phyloP scores from a whole-genome alignment of 2,329 filamentous ascomycete species.

The Trichoderma lentiforme region DNA sequence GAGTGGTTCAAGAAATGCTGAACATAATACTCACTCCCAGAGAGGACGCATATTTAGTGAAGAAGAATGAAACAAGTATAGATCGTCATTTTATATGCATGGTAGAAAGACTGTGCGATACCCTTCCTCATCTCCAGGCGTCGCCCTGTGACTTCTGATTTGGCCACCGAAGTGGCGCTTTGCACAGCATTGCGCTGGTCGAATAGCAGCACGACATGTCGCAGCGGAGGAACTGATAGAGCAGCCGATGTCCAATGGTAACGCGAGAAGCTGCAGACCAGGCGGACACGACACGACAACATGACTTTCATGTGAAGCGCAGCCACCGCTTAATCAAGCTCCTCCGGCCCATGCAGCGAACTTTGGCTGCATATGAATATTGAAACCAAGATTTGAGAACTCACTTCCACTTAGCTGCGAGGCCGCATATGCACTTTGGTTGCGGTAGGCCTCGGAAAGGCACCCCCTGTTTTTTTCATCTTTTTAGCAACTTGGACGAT shows the following conservation, averaged over 20 bases:
- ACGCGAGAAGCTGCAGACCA: not conserved
- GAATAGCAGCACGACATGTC: slow-evolving; percentile 17
- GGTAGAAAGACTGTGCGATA: not conserved
- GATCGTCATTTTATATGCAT: slow-evolving; percentile 15
- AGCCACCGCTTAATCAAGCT: slow-evolving; percentile 5
- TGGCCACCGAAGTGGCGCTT: slow-evolving; percentile 8
- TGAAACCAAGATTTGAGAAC: not conserved
- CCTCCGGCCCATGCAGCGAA: slow-evolving; percentile 1
- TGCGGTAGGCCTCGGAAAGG: not conserved
- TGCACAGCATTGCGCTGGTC: slow-evolving; percentile 14
- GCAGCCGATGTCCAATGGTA: not conserved
- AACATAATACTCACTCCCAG: not conserved
- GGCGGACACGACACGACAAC: slow-evolving; percentile 13
- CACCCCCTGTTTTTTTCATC: not conserved
- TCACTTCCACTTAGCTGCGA: not conserved
- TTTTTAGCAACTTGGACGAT: slow-evolving; percentile 13
- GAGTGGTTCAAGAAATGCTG: not conserved
- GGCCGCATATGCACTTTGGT: slow-evolving; percentile 5
- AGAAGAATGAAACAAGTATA: not conserved
- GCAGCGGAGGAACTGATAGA: slow-evolving; percentile 16
- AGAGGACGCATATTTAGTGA: not conserved
- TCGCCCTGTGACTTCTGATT: slow-evolving; percentile 1
- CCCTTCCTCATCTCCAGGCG: not conserved
- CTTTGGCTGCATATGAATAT: slow-evolving; percentile 10
- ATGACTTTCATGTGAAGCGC: slow-evolving; percentile 7